Percentiles rank a stretch among this genome's conserved stretches.
phyloP scores from a whole-genome alignment of 345 rosid species.

The Camelina sativa region DNA sequence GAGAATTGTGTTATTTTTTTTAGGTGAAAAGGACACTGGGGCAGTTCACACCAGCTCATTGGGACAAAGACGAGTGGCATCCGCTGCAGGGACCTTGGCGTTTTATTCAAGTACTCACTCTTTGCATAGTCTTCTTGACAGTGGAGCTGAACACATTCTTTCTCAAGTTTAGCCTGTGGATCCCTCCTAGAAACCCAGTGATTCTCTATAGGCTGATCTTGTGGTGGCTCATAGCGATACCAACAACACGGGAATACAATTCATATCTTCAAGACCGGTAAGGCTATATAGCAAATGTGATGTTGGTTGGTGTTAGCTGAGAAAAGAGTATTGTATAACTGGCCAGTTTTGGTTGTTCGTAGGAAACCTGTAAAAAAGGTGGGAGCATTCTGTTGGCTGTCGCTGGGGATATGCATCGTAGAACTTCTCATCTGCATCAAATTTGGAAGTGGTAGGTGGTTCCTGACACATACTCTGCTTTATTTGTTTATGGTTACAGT shows the following conservation, averaged over 20 bases:
- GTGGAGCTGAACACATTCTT: conserved; percentile 98
- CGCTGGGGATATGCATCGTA: conserved; percentile 90
- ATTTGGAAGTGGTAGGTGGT: conserved; percentile 83
- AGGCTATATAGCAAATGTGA: conserved; percentile 21
- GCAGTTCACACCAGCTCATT: conserved; percentile 97
- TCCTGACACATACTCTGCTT: conserved; percentile 19
- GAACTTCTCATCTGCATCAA: conserved; percentile 98
- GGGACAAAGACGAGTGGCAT: conserved; percentile 99
- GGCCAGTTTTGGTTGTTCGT: conserved; percentile 29
- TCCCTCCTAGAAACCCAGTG: conserved; percentile 95
- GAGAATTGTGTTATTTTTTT: not conserved
- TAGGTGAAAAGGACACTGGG: conserved; percentile 91
- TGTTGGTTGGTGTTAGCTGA: conserved; percentile 12
- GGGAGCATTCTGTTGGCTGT: conserved; percentile 99
- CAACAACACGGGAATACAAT: conserved; percentile 95
- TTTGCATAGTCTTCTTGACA: conserved; percentile 80
- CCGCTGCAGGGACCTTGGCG: conserved; percentile 98
- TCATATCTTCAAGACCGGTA: conserved; percentile 96
- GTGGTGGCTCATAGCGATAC: conserved; percentile 99
- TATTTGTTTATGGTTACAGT: not conserved
- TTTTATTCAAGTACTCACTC: conserved; percentile 90
- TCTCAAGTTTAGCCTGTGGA: conserved; percentile 96
- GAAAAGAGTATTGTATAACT: conserved; percentile 7
- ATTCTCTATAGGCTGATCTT: conserved; percentile 85
- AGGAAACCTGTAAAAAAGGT: conserved; percentile 90